Base-by-base conservation (phyloP, 2,329 filamentous ascomycete genomes). In the Microsporum canis region DNA sequence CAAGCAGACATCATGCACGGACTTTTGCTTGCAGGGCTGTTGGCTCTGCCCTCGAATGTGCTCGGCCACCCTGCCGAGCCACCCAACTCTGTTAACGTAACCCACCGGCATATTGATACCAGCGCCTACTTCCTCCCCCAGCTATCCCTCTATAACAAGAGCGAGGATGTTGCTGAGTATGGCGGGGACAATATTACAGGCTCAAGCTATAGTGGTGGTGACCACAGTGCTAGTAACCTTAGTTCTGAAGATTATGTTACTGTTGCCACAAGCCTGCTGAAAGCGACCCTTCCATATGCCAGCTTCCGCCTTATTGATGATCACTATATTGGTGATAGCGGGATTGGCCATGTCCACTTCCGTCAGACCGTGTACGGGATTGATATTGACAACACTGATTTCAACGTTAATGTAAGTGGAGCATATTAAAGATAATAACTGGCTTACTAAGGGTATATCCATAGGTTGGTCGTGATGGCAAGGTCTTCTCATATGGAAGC, bases 331-430 rank as follows among this genome's bases (percentile, higher is more conserved):
- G 62, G 62, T 8, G 36, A 31, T 36, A 63, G 60, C 34, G 62
- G 62, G 29, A 59, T 63, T 27, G 58, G 51, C 31, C 62, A 63
- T 34, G 60, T 63, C 17, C 47, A 60, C 53, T 60, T 63, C 60
- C 60, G 60, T 49, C 62, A 63, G 55, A 63, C 62, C n/a, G 29
- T 58, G 31, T 57, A 63, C 27, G 62, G 60, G 1, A 43, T 63
- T 33, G 62, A 63, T 57, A 31, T 63, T 51, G 62, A 62, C 41
- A 63, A 63, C 51, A 58, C 60, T 41, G 62, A 63, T 38, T 62
- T 63, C 58, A 63, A 63, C 41, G 60, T 63, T 12, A 63, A 63
- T 39, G 62, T 63, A 59, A 60, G 62, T 34, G 12, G n/a, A 14
- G 8, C 23, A 57, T 31, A 29, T 45, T 38, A 4, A n/a, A 7